A percentile compares a stretch with the other conserved stretches of the same genome.
Conservation (phyloP, 805 yeast species). For the Yarrowia sp. region DNA sequence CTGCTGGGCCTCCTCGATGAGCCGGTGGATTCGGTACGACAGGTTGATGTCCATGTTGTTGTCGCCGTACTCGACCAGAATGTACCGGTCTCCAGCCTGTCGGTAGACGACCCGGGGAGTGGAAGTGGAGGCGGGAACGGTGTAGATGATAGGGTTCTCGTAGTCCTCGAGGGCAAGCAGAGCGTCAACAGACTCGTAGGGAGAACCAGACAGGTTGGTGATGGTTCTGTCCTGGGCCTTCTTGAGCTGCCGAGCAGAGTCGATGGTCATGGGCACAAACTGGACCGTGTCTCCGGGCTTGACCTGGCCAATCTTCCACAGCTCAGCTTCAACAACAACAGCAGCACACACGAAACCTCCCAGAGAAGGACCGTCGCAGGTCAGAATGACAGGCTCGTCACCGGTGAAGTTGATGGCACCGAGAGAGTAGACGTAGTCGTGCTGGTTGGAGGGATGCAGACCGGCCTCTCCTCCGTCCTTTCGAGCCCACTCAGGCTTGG, state of each 20-base stretch:
- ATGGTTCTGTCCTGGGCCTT: conserved; percentile 59
- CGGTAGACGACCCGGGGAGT: conserved; percentile 83
- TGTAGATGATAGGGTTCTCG: conserved; percentile 78
- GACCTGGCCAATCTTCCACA: conserved; percentile 98
- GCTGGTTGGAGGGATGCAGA: conserved; percentile 97
- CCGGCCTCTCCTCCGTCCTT: conserved; percentile 98
- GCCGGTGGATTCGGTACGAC: conserved; percentile 82
- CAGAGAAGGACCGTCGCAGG: conserved; percentile 96
- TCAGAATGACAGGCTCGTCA: conserved; percentile 95
- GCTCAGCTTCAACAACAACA: conserved; percentile 92
- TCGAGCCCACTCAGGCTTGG: conserved; percentile 97
- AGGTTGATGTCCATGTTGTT: conserved; percentile 83
- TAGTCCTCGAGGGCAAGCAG: conserved; percentile 65
- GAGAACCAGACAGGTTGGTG: conserved; percentile 45
- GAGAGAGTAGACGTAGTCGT: conserved; percentile 93
- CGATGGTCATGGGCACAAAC: conserved; percentile 78
- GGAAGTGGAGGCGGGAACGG: conserved; percentile 55
- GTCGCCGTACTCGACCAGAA: conserved; percentile 92
- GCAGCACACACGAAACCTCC: conserved; percentile 98
- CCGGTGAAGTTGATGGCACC: conserved; percentile 99
- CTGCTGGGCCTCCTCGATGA: conserved; percentile 74
- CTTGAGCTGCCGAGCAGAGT: conserved; percentile 71
- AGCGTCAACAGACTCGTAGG: conserved; percentile 65
- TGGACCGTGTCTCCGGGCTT: conserved; percentile 89
- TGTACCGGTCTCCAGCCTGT: conserved; percentile 96